Conservation (phyloP, 257 asterid species). For the Capsicum chinense region DNA sequence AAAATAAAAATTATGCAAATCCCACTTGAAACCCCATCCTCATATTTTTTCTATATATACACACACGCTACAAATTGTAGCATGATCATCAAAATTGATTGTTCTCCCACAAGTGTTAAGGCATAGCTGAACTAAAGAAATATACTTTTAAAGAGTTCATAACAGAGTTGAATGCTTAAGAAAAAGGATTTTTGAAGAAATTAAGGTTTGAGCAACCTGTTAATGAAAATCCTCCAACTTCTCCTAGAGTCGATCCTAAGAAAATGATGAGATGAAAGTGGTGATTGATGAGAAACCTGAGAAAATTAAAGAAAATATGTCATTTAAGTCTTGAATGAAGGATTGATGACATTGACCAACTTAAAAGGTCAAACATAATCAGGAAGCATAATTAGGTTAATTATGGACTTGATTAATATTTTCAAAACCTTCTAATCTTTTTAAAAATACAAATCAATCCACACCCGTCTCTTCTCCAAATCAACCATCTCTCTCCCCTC, state of each 20-base stretch:
- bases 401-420: no score
- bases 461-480: no score
- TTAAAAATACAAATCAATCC: no score
- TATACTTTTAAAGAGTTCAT: conserved; percentile 19
- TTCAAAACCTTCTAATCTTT: no score
- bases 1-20: background rate
- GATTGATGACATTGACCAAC: no score
- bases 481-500: no score
- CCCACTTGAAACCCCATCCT: no score
- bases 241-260: background rate
- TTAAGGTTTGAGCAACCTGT: background rate
- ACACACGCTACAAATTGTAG: background rate
- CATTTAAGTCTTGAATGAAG: no score
- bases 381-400: no score
- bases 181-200: background rate
- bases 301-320: no score
- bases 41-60: background rate
- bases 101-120: background rate
- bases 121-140: background rate
- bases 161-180: background rate
- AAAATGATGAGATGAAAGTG: background rate
- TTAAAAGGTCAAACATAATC: no score
- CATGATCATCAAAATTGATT: background rate
- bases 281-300: background rate
- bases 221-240: background rate